Evolutionary conservation across 2,329 filamentous ascomycete genomes (phyloP), one percentile per base, ranked within the genome.

Genomic region (Talaromyces albobiverticillius): DNA sequence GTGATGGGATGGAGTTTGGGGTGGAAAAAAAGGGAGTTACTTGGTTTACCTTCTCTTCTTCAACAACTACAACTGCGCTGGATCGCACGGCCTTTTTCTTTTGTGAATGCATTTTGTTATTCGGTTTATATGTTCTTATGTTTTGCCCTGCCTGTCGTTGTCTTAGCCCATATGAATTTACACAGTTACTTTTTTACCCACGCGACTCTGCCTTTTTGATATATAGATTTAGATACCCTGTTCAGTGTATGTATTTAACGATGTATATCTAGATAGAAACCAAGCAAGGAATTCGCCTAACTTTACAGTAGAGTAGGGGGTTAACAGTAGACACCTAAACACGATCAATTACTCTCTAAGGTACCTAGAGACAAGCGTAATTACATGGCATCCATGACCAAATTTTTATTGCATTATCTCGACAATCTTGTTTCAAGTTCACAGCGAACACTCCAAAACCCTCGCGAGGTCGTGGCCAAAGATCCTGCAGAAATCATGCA

Each of bases 111-210:
- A 9, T 41, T 32, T 4, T 36, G 14, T 36, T 9, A 14, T 36
- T 14, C 16, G n/a, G n/a, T 18, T 6, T 7, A 36, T 14, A 34
- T 16, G 16, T 16, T 34, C 3, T 34, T 62, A 61, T 60, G 59
- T 56, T 53, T 7, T 31, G 9, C 25, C 49, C 25, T 40, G 36
- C 26, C 16, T 22, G 4, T 11, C 10, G 9, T 40, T 40, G 6
- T 22, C 11, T 20, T 40, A 40, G 36, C 18, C n/a, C n/a, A 14
- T 22, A 18, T 40, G 36, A 40, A 40, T 40, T 18, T 16, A 40
- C 20, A 8, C 18, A 13, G 16, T 40, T 18, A 20, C 9, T 22
- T 40, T 13, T n/a, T n/a, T n/a, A n/a, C n/a, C n/a, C n/a, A n/a
- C n/a, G n/a, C n/a, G n/a, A n/a, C 36, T 4, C 18, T 11, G 7